Conservation (phyloP, 495 filamentous ascomycete genomes). For the Pseudotulostoma volvatum region DNA sequence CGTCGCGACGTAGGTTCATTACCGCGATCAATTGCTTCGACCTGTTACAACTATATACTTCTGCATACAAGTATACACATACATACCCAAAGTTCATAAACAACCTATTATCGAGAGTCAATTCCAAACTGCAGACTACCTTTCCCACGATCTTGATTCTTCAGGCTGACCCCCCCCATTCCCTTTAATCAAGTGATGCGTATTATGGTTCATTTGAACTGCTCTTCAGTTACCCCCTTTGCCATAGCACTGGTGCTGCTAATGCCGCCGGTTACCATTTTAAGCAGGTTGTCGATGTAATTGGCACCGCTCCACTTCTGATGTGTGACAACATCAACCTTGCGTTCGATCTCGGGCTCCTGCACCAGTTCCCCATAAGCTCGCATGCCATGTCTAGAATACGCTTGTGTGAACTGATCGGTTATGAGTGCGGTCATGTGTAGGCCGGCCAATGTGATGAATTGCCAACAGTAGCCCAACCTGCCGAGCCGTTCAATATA, state of each 20-base stretch:
- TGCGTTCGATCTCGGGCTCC: conserved; percentile 85
- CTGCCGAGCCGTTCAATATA: conserved; percentile 79
- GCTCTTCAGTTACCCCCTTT: conserved; percentile 92
- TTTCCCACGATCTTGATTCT: no score
- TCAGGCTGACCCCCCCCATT: no score
- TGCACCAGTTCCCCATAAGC: conserved; percentile 94
- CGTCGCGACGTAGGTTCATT: no score
- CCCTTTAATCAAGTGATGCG: no score
- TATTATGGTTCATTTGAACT: conserved; percentile 46
- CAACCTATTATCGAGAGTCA: no score
- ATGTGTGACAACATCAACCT: conserved; percentile 89
- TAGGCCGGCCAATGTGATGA: conserved; percentile 96
- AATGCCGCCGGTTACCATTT: conserved; percentile 93
- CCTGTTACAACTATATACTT: no score
- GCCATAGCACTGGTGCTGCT: conserved; percentile 90
- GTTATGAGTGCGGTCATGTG: conserved; percentile 88
- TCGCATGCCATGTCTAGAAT: conserved; percentile 69
- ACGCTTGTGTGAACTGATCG: conserved; percentile 76
- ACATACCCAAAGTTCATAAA: no score
- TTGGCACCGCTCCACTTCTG: conserved; percentile 97
- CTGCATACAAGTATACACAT: no score
- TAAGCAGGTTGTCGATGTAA: conserved; percentile 83
- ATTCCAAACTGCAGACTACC: no score
- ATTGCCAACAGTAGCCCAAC: conserved; percentile 98
- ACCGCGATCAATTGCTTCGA: no score